phyloP scores from a whole-genome alignment of 345 rosid species.

The Bruguiera gymnorhiza region DNA sequence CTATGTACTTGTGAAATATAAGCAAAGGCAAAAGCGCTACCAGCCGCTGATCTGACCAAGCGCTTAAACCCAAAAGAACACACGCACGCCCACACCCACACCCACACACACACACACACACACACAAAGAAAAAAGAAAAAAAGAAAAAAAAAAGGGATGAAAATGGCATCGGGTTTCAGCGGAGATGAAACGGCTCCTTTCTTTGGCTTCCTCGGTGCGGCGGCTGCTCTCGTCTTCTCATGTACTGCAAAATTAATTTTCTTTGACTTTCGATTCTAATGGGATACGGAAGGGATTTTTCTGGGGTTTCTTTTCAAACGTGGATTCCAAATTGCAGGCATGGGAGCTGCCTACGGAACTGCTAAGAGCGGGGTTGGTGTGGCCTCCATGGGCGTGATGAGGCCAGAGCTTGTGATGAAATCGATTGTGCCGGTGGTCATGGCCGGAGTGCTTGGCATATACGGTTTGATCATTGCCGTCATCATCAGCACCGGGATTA shows the following conservation, averaged over 20 bases:
- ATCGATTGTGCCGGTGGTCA: conserved; percentile 31
- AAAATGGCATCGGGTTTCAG: conserved; percentile 25
- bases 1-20: too few relatives aligned
- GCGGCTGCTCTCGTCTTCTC: conserved; percentile 33
- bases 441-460: conserved; percentile 31
- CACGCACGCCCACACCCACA: too few relatives aligned
- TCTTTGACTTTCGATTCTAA: neutral
- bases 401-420: conserved; percentile 30
- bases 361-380: conserved; percentile 32
- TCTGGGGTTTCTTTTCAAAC: neutral
- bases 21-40: too few relatives aligned
- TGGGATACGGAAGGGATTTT: too few relatives aligned
- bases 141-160: neutral
- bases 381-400: conserved; percentile 31
- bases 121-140: neutral
- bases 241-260: conserved; percentile 11
- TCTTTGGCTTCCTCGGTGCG: conserved; percentile 34
- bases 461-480: conserved; percentile 30
- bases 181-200: conserved; percentile 37
- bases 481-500: conserved; percentile 29
- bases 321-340: conserved; percentile 20
- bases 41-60: too few relatives aligned
- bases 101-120: too few relatives aligned
- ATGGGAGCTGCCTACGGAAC: conserved; percentile 34
- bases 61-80: too few relatives aligned